A percentile compares a stretch with the other conserved stretches of the same genome.
Conservation (phyloP, 805 yeast species). For the Cyberlindnera saturnus region DNA sequence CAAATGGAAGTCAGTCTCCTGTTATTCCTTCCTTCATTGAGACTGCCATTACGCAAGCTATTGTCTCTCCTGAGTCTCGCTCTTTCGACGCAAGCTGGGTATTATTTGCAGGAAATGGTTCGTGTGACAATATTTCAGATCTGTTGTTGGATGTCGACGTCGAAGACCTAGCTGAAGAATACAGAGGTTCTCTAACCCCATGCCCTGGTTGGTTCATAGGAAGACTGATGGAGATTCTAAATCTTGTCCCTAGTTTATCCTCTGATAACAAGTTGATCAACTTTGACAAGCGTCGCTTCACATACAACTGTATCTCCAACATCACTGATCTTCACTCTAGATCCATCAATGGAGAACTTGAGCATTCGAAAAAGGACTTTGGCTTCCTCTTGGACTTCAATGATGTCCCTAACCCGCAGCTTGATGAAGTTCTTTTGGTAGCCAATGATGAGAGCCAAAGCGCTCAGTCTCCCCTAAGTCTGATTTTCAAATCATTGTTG, state of each 20-base stretch:
- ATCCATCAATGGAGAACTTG: constrained; percentile 6
- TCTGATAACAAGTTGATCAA: constrained; percentile 63
- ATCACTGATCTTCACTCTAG: constrained; percentile 32
- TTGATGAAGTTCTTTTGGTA: constrained; percentile 33
- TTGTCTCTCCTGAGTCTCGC: constrained; percentile 78
- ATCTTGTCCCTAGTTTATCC: constrained; percentile 75
- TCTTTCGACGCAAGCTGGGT: constrained; percentile 65
- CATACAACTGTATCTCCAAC: constrained; percentile 54
- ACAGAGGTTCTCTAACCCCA: constrained; percentile 53
- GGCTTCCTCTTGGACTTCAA: constrained; percentile 44
- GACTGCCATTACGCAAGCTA: constrained; percentile 65
- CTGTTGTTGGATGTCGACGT: constrained; percentile 31
- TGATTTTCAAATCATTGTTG: constrained; percentile 41
- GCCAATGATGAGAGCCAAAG: constrained; percentile 39
- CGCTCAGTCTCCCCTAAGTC: constrained; percentile 28
- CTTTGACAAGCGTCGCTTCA: constrained; percentile 77
- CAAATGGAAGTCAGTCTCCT: constrained; percentile 30
- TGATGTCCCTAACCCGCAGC: constrained; percentile 26
- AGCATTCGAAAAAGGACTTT: constrained; percentile 33
- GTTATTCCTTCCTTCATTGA: constrained; percentile 82
- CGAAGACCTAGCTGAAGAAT: constrained; percentile 24
- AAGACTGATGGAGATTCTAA: constrained; percentile 68
- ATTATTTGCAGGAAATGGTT: constrained; percentile 32
- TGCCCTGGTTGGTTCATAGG: constrained; percentile 91
- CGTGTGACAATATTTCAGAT: constrained; percentile 26